Evolutionary conservation across 495 filamentous ascomycete genomes (phyloP), one percentile per base, ranked within the genome.

Genomic region (Hypoxylon subgilvum): DNA sequence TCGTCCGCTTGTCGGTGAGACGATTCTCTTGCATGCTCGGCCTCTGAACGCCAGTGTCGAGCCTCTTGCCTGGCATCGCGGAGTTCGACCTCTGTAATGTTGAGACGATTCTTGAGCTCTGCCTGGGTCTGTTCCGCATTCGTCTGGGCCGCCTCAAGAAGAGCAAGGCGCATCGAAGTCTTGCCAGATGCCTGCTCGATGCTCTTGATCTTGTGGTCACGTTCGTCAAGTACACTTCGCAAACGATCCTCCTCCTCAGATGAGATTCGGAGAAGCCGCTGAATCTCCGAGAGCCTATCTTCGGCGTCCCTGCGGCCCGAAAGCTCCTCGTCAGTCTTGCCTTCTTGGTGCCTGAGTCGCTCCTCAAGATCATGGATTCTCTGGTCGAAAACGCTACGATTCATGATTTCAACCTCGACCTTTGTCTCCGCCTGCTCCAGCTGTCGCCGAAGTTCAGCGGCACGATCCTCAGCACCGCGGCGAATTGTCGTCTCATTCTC

Each of bases 201-300:
- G 6, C 49, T 35, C 64, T 70, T 78, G 31, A 81, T 72, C 66
- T 66, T 75, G 4, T 73, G 66, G 25, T 79, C 86, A 19, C 84
- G 86, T 59, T 90, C 86, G 18, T 87, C 85, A 12, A 88, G 78
- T 18, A 86, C 78, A 52, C 88, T 82, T 27, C 87, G 82, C 47
- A 94, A 83, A 23, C 87, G 84, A 41, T 75, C 76, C 59, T 94
- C 89, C 65, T 93, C 87, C 30, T 88, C 87, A 5, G 79, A 76
- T 32, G 79, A 77, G 56, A 87, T 81, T 55, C 86, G 84, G 4
- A 94, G 77, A 13, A 87, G 79, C 50, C 83, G 81, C 69, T 90
- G 84, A 21, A 86, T 78, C 63, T 94, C 87, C 30, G 81, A 79
- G 19, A 91, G 76, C 45, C 84, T 84, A 66, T 92, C 88, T 65